These are phyloP conservation scores for Leishmania lainsoni DNA, from an alignment of 208 protist genomes.

Conservation along the genomic window DNA sequence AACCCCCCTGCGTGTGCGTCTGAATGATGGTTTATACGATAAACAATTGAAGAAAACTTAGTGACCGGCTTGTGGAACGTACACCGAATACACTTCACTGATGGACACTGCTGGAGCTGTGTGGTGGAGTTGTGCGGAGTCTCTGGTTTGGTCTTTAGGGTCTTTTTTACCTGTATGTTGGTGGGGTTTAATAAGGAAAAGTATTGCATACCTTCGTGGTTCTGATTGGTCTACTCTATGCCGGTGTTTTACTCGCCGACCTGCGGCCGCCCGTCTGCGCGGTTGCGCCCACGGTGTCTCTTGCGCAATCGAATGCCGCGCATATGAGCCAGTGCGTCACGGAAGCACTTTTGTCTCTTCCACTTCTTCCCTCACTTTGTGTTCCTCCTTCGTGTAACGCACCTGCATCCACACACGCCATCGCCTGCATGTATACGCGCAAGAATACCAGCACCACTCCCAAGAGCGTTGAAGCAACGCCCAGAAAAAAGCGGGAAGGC, in stretches of 20 bases:
- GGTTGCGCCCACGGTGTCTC: no score
- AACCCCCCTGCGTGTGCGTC: neutral
- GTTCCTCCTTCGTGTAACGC: neutral
- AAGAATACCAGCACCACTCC: neutral
- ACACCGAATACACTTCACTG: constrained; percentile 20
- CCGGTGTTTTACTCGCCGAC: no score
- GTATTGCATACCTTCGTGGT: no score
- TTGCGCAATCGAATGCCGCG: neutral
- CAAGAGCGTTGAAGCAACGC: neutral
- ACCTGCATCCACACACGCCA: neutral
- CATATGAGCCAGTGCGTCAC: neutral
- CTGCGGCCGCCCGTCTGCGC: no score
- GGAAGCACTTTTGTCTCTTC: neutral
- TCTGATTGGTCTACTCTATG: no score
- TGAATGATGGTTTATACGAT: constrained; percentile 14
- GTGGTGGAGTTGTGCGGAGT: neutral
- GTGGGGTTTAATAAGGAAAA: neutral
- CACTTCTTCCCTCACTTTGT: neutral
- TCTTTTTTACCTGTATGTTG: neutral
- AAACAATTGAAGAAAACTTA: constrained; percentile 24
- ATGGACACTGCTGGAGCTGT: constrained; percentile 1
- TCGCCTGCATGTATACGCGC: neutral
- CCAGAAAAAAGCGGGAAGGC: neutral
- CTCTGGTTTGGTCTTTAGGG: neutral
- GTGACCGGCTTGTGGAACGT: constrained; percentile 23